These are phyloP conservation scores for Suillus spraguei DNA, from an alignment of 768 basidiomycete genomes.

Conservation along the genomic window DNA sequence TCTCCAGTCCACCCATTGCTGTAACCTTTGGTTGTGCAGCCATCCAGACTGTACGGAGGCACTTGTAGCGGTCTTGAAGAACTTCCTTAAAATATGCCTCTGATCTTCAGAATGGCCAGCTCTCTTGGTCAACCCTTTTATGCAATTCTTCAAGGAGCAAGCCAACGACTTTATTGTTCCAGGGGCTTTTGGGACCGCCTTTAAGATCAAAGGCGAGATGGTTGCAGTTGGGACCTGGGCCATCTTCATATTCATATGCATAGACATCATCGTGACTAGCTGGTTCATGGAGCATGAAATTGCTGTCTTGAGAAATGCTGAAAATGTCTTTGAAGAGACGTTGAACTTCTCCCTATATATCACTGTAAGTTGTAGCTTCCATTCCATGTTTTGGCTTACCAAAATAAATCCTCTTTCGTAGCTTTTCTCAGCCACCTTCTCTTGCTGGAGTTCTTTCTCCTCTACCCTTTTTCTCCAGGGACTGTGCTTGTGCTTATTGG, in stretches of 20 bases:
- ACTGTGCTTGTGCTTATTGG: no score
- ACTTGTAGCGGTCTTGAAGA: constrained; percentile 12
- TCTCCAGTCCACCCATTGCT: constrained; percentile 2
- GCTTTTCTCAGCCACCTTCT: constrained; percentile 6
- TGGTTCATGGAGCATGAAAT: no score
- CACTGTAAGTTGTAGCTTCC: no score
- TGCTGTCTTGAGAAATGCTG: no score
- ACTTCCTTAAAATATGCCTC: background rate
- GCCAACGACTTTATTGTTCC: no score
- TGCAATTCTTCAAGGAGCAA: constrained; percentile 10
- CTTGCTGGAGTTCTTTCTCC: constrained; percentile 2
- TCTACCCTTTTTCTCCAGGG: no score
- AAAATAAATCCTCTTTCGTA: constrained; percentile 12
- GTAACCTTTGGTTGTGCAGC: constrained; percentile 11
- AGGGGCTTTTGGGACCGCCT: no score
- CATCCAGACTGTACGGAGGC: constrained; percentile 6
- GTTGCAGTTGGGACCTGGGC: constrained; percentile 2
- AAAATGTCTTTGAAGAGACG: no score
- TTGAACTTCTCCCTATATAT: no score
- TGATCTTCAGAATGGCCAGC: constrained; percentile 8
- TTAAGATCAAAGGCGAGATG: constrained; percentile 12
- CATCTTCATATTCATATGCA: no score
- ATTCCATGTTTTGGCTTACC: constrained; percentile 1
- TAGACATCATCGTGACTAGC: no score
- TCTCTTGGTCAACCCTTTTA: background rate